Evolutionary conservation across 2,329 filamentous ascomycete genomes (phyloP).

Genomic region (Colletotrichum sp.): DNA sequence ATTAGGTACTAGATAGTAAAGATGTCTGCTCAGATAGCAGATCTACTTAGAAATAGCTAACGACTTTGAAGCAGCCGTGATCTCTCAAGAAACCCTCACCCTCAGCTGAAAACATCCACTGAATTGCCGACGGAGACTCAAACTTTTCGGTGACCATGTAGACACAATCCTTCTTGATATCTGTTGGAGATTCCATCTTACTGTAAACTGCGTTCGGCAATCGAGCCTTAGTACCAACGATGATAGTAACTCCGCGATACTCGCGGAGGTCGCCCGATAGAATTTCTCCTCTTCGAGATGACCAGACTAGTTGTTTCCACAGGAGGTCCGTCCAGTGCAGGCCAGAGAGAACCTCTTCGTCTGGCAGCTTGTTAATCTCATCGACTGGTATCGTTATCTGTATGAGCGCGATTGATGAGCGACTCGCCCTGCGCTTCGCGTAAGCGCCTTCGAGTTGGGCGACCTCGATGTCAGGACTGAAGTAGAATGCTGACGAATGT

Average conservation of each 20-base stretch:
- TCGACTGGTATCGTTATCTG: not conserved
- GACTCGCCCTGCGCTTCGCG: not conserved
- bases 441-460: not conserved
- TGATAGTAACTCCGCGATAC: not conserved
- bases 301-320: not conserved
- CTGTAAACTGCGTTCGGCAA: not conserved
- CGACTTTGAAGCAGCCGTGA: not conserved
- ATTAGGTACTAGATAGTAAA: not conserved
- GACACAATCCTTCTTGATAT: not conserved
- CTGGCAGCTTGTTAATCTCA: not conserved
- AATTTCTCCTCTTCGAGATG: not conserved
- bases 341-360: not conserved
- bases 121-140: not conserved
- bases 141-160: not conserved
- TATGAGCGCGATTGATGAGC: not conserved
- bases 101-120: not conserved
- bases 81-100: not conserved
- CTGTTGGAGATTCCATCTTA: not conserved
- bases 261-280: not conserved
- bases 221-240: not conserved
- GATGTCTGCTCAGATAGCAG: not conserved
- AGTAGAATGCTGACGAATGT: not conserved
- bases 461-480: not conserved
- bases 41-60: not conserved
- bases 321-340: not conserved